phyloP scores from a whole-genome alignment of 352 stramenopile species.

The Phytophthora sojae region DNA sequence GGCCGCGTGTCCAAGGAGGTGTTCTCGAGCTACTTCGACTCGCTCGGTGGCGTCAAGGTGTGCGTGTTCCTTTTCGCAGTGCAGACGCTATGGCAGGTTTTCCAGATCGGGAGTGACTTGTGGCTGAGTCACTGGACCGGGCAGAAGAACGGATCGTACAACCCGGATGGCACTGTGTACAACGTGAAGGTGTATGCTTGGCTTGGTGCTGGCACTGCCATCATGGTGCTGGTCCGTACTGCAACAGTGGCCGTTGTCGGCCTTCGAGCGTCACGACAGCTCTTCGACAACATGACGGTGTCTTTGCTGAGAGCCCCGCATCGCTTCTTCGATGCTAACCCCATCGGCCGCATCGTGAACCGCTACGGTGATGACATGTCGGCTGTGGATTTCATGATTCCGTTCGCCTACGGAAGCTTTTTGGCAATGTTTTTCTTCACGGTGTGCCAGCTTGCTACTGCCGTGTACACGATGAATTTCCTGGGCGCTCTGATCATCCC shows the following conservation, averaged over 20 bases:
- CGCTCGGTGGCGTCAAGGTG: constrained; percentile 43
- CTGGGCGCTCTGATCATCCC: constrained; percentile 82
- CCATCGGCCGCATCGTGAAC: constrained; percentile 90
- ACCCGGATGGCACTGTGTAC: constrained; percentile 29
- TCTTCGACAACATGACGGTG: constrained; percentile 90
- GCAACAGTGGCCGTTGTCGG: constrained; percentile 46
- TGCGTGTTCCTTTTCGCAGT: constrained; percentile 27
- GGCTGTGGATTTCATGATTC: constrained; percentile 83
- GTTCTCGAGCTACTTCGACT: constrained; percentile 49
- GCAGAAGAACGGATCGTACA: constrained; percentile 32
- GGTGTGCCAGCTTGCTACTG: constrained; percentile 74
- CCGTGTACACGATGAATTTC: constrained; percentile 80
- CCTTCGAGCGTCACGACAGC: constrained; percentile 44
- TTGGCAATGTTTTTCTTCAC: constrained; percentile 74
- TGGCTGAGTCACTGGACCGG: constrained; percentile 52
- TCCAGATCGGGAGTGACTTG: constrained; percentile 43
- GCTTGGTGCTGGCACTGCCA: constrained; percentile 26
- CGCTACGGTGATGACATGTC: constrained; percentile 92
- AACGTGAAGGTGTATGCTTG: constrained; percentile 46
- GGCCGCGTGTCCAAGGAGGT: constrained; percentile 54
- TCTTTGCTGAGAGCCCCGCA: constrained; percentile 88
- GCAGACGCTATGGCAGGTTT: constrained; percentile 44
- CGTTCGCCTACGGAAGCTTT: constrained; percentile 40
- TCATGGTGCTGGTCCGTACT: constrained; percentile 50
- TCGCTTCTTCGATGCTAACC: constrained; percentile 93